phyloP scores from a whole-genome alignment of 441 rosid genomes.

The Isatis lusitanica region DNA sequence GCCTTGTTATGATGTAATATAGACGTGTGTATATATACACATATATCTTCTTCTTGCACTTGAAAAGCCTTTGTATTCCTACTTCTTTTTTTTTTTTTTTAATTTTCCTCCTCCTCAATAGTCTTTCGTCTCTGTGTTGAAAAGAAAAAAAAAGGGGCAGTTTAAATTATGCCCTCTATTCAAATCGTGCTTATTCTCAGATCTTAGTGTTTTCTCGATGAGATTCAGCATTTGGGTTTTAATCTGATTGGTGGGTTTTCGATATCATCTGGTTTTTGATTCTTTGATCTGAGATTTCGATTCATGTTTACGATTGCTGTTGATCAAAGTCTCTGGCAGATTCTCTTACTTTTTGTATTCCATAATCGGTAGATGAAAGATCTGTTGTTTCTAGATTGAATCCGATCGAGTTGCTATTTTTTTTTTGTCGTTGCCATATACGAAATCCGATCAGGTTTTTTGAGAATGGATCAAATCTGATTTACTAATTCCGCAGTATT shows the following conservation, averaged over 20 bases:
- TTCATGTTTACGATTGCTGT: slow-evolving; percentile 22
- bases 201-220: slow-evolving; percentile 48
- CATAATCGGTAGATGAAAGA: slow-evolving; percentile 34
- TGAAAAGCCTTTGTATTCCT: slow-evolving; percentile 32
- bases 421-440: too few species aligned
- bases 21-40: neutral
- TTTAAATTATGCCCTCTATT: slow-evolving; percentile 44
- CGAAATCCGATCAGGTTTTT: too few species aligned
- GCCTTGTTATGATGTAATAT: neutral
- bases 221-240: slow-evolving; percentile 56
- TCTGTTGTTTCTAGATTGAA: slow-evolving; percentile 45
- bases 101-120: neutral
- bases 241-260: slow-evolving; percentile 52
- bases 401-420: slow-evolving; percentile 13
- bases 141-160: slow-evolving; percentile 32
- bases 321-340: slow-evolving; percentile 30
- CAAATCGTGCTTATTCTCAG: slow-evolving; percentile 49
- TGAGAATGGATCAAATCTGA: too few species aligned
- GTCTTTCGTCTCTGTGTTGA: slow-evolving; percentile 10
- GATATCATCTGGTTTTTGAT: slow-evolving; percentile 38
- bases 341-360: slow-evolving; percentile 21
- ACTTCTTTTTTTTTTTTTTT: neutral
- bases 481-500: too few species aligned
- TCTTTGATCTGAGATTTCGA: slow-evolving; percentile 38
- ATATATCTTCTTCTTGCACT: slow-evolving; percentile 40